Evolutionary conservation across 768 basidiomycete species (phyloP), one percentile per base, ranked within the genome.

Genomic region (Clitopilus passeckerianus): DNA sequence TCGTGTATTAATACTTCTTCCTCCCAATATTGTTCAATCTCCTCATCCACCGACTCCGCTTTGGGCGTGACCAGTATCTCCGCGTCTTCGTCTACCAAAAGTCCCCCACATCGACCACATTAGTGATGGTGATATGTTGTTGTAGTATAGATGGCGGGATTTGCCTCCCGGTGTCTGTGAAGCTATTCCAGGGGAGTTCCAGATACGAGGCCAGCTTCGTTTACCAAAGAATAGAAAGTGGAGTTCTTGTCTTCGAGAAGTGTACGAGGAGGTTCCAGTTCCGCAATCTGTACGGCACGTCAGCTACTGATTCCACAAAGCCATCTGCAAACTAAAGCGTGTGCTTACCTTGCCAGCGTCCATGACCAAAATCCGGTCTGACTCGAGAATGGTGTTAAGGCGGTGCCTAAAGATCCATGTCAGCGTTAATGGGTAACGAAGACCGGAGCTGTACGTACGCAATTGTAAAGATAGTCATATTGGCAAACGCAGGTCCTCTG

Each of bases 391-490:
- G 0, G 92, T 93, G 68, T 93, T 91, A 33, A 93, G 74, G 23
- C 90, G 84, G 74, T 95, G 85, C 35, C 88, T 91, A 54, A 30
- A 22, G 53, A 41, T 33, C 16, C 59, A 59, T 58, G 12, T 30
- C 50, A 14, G 62, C 34, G 37, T 8, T n/a, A 53, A 56, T 54
- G 20, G 18, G 9, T 10, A n/a, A 56, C 16, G 22, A 55, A 52
- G 30, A 54, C 35, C 30, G 6, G 14, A 16, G 14, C 27, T 33
- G 27, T 30, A 80, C 85, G 66, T 74, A 91, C 85, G 91, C 92
- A 65, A 94, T 93, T 12, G 91, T 94, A 56, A 96, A 72, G 59
- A 94, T 93, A 10, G 93, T 95, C 14, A 90, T 86, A 59, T 88
- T 74, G 2, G 79, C 73, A 68, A 95, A 96, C 30, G 88, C 82